phyloP scores from a whole-genome alignment of 768 basidiomycete genomes.

The Crucibulum laeve region DNA sequence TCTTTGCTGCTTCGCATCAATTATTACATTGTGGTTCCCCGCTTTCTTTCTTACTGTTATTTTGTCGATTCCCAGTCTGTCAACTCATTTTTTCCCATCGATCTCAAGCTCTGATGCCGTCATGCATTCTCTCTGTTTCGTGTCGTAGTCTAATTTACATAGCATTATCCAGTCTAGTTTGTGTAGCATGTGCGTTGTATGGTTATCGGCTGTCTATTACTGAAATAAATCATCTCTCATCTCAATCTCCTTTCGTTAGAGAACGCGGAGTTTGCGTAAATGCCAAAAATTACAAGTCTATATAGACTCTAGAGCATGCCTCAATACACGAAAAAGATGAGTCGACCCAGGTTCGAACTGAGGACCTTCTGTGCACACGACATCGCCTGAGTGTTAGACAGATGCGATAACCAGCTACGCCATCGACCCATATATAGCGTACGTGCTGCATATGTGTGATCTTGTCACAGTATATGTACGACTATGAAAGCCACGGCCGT shows the following conservation, averaged over 20 bases:
- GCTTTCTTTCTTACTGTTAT: background rate
- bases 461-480: too few relatives aligned
- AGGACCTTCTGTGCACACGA: too few relatives aligned
- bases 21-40: background rate
- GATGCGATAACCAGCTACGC: constrained; percentile 85
- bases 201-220: constrained; percentile 8
- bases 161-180: constrained; percentile 17
- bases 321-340: too few relatives aligned
- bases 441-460: too few relatives aligned
- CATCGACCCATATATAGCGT: constrained; percentile 49
- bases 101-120: background rate
- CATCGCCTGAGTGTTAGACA: too few relatives aligned
- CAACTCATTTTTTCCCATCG: background rate
- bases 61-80: background rate
- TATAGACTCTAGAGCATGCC: too few relatives aligned
- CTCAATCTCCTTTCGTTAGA: background rate
- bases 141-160: background rate
- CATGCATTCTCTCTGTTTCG: background rate
- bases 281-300: too few relatives aligned
- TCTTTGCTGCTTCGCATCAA: background rate
- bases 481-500: too few relatives aligned
- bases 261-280: background rate
- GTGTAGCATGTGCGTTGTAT: constrained; percentile 24
- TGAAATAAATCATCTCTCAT: background rate
- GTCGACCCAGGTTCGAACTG: too few relatives aligned